Percentiles rank a stretch among this genome's conserved stretches.
phyloP scores from a whole-genome alignment of 2,329 filamentous ascomycete species.

The Diplodia intermedia region DNA sequence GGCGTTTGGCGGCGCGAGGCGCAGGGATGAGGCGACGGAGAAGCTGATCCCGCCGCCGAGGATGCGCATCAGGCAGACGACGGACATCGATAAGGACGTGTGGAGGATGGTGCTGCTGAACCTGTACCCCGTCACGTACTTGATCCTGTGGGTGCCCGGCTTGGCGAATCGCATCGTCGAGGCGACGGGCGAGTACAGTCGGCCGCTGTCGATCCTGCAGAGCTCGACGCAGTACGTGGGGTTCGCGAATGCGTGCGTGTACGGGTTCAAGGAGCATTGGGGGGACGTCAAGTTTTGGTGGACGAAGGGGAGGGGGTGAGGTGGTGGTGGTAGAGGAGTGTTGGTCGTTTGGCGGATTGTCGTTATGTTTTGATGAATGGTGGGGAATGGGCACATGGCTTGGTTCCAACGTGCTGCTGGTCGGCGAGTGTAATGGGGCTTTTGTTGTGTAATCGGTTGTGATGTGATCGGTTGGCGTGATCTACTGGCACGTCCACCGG shows the following conservation, averaged over 20 bases:
- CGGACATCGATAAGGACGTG: constrained; percentile 35
- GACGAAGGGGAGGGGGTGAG: not conserved
- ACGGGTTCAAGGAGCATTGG: constrained; percentile 37
- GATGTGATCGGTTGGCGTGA: no score
- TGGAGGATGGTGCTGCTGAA: constrained; percentile 45
- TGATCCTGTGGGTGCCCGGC: constrained; percentile 46
- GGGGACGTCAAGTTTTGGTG: constrained; percentile 15
- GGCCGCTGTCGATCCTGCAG: constrained; percentile 37
- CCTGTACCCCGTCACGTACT: constrained; percentile 46
- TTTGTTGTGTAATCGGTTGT: no score
- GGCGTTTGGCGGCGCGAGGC: not conserved
- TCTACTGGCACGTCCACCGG: no score
- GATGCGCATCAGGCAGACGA: constrained; percentile 13
- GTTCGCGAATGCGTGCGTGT: constrained; percentile 37
- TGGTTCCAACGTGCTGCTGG: no score
- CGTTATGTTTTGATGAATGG: not conserved
- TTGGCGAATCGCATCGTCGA: constrained; percentile 40
- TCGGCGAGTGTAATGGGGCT: no score
- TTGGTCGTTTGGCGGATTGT: not conserved
- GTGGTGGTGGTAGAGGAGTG: not conserved
- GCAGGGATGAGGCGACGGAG: not conserved
- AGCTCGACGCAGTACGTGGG: constrained; percentile 39
- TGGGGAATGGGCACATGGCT: not conserved
- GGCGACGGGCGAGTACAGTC: constrained; percentile 10
- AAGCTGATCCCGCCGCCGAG: constrained; percentile 21